These are phyloP conservation scores for Xylaria arbuscula DNA, from an alignment of 2,329 filamentous ascomycete genomes.

Conservation along the genomic window DNA sequence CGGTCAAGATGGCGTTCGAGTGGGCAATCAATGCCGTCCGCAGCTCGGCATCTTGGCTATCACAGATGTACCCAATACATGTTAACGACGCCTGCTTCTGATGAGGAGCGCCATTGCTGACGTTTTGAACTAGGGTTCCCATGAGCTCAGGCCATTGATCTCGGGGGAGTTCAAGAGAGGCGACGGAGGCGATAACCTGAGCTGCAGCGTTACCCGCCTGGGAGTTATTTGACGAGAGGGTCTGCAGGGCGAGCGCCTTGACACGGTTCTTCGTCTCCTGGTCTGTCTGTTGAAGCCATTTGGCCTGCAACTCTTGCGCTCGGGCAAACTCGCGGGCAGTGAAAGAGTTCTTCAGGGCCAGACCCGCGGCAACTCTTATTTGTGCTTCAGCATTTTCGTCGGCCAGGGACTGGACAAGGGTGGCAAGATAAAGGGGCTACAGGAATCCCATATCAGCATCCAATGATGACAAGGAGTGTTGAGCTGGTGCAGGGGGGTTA, in stretches of 20 bases:
- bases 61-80: conserved; percentile 98
- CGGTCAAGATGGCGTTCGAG: conserved; percentile 97
- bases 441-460: conserved; percentile 37
- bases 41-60: conserved; percentile 89
- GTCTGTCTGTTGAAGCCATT: conserved; percentile 90
- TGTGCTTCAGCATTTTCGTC: conserved; percentile 86
- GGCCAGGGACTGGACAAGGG: conserved; percentile 91
- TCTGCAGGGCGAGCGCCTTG: conserved; percentile 90
- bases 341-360: conserved; percentile 98
- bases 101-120: conserved; percentile 85
- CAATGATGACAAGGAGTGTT: conserved; percentile 13
- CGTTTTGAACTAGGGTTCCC: conserved; percentile 88
- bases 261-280: conserved; percentile 85
- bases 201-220: conserved; percentile 90
- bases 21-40: conserved; percentile 83
- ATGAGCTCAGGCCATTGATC: conserved; percentile 95
- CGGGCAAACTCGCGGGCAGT: conserved; percentile 89
- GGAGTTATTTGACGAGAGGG: conserved; percentile 80
- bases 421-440: conserved; percentile 87
- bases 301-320: conserved; percentile 88
- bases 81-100: conserved; percentile 95
- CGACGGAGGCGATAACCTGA: conserved; percentile 95
- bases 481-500: conserved; percentile 28
- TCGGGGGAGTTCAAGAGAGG: conserved; percentile 91
- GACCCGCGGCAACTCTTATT: conserved; percentile 92